A percentile compares a stretch with the other conserved stretches of the same genome.
phyloP scores from a whole-genome alignment of 805 yeast species.

The Pichia paraexigua region DNA sequence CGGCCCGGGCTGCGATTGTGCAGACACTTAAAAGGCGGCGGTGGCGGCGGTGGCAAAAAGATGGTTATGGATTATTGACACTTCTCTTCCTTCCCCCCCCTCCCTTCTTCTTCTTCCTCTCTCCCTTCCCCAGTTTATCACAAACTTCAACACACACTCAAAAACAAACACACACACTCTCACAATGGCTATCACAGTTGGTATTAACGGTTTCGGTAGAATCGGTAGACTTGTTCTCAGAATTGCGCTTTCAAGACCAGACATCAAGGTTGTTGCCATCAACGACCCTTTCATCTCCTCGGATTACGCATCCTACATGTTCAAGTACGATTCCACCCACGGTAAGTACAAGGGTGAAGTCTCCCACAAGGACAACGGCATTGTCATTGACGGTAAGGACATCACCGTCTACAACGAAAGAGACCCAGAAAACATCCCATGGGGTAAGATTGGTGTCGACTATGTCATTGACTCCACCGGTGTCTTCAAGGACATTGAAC shows the following conservation, averaged over 20 bases:
- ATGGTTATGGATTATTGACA: no score
- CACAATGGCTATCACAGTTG: constrained; percentile 57
- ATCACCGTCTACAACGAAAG: constrained; percentile 69
- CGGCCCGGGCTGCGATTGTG: not conserved
- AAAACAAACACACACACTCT: constrained; percentile 1
- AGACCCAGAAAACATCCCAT: constrained; percentile 82
- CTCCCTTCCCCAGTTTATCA: not conserved
- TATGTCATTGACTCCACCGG: constrained; percentile 91
- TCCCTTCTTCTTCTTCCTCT: not conserved
- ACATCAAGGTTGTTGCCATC: constrained; percentile 78
- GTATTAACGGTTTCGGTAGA: constrained; percentile 94
- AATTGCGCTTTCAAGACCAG: constrained; percentile 65
- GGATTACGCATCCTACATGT: constrained; percentile 90
- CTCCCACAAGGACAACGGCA: constrained; percentile 42
- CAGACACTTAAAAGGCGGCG: not conserved
- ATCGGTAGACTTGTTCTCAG: constrained; percentile 86
- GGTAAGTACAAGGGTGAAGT: constrained; percentile 78
- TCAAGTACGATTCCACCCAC: constrained; percentile 93
- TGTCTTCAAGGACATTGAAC: constrained; percentile 77
- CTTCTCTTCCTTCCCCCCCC: not conserved
- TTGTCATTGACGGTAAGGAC: constrained; percentile 62
- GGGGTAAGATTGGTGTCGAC: constrained; percentile 79
- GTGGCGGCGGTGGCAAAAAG: not conserved
- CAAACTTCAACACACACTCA: not conserved
- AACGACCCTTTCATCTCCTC: constrained; percentile 88